Evolutionary conservation across 1,284 basidiomycete genomes (phyloP), one percentile per base, ranked within the genome.

Genomic region (Kwoniella shivajii): DNA sequence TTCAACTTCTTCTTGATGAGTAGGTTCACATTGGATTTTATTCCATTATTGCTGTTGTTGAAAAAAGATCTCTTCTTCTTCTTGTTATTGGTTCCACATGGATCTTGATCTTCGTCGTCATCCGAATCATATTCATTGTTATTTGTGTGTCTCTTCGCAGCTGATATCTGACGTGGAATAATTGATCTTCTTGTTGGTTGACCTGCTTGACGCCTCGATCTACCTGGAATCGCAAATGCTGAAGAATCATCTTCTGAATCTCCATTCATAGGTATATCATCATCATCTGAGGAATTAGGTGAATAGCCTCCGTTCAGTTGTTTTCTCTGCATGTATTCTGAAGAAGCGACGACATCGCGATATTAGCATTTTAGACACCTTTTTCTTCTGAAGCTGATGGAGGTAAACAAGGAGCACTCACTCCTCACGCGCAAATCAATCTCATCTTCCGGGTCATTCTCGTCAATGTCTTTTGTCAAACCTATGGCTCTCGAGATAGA

Each of bases 371-470:
- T 36, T 48, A 22, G n/a, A 4, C 20, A 33, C 29, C 11, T 18
- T n/a, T n/a, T n/a, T n/a, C n/a, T n/a, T n/a, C n/a, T n/a, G n/a
- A n/a, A n/a, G n/a, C n/a, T n/a, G 56, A 59, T 29, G 18, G 18
- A 41, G n/a, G 14, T 29, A 6, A 38, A 33, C 7, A 27, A 41
- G 18, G 11, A 31, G 7, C 0, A 66, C 74, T 61, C 60, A 77
- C 76, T 74, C 56, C 69, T 66, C 33, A 79, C 67, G 34, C 73
- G 61, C 29, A 63, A 57, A 39, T 79, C 77, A n/a, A 77, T 59
- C 45, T 78, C 76, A 46, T 72, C 73, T 49, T 78, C 78, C 4
- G 75, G 69, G 50, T 77, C 77, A 20, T 65, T 69, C 20, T 68
- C 60, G 9, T 75, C 76, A n/a, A 65, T 73, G 3, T 71, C 64